Base-by-base conservation (phyloP, 352 stramenopile genomes). In the Discostella stelligera region DNA sequence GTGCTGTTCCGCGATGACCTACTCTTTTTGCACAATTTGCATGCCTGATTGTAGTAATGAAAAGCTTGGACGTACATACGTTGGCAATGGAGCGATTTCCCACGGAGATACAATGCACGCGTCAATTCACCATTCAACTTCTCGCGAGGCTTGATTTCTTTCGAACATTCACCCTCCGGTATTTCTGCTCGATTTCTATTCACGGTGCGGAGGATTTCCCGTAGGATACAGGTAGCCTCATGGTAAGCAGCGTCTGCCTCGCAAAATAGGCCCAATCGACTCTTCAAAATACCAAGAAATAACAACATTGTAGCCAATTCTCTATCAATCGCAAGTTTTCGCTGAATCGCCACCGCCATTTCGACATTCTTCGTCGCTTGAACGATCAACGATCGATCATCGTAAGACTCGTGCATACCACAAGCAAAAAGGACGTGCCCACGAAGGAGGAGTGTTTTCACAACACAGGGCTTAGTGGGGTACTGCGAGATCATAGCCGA, bases 381-480 rank as follows among this genome's bases (percentile, higher is more conserved):
- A 59, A 74, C 41, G 4, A 84, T 27, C 0, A 84, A 55, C 7
- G 71, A 77, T 21, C 63, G 41, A 44, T 80, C 76, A 59, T 50
- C 37, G 23, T 41, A 23, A 23, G 18, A 48, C 16, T 58, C 64
- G 18, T 71, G 63, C 37, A 79, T 30, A 44, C 55, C 68, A 49
- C 67, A 83, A 44, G 60, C 69, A 5, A 63, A 48, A 23, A 83
- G 61, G 14, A 83, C 62, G 46, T 70, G 66, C 23, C 56, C 77
- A 25, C 77, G 65, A 37, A 84, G 77, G n/a, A 84, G 30, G 14
- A 84, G 54, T 20, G 77, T 84, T 56, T 84, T 46, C 4, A 68
- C 77, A 5, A 84, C 52, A 50, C 77, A 84, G 23, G 27, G 39
- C 62, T 84, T 63, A 6, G 58, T 56, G 10, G 77, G 77, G 63